A percentile compares a stretch with the other conserved stretches of the same genome.
Conservation (phyloP, 1,284 basidiomycete species). For the Cryptococcus depauperatus region DNA sequence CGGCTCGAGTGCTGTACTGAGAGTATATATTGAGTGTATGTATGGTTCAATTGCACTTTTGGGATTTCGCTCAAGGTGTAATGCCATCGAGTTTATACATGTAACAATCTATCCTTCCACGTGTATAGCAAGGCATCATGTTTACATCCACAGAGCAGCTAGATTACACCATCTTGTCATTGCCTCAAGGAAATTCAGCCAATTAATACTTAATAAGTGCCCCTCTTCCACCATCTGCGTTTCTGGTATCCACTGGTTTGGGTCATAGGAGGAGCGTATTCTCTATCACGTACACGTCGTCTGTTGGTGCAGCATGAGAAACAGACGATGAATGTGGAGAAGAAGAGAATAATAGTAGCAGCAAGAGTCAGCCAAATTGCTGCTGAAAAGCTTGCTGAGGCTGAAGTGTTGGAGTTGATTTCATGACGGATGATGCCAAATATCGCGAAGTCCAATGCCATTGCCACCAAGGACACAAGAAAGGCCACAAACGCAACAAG, state of each 20-base stretch:
- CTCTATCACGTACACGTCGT: conserved; percentile 10
- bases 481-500: conserved; percentile 34
- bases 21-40: not conserved
- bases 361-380: conserved; percentile 38
- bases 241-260: not conserved
- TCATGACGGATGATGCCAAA: conserved; percentile 29
- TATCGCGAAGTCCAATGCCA: conserved; percentile 37
- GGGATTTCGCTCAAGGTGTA: no score
- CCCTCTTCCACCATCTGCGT: conserved; percentile 2
- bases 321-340: conserved; percentile 28
- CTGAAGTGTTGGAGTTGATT: conserved; percentile 22
- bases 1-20: not conserved
- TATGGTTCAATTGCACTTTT: not conserved
- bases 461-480: conserved; percentile 38
- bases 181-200: no score
- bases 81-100: not conserved
- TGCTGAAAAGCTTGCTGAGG: conserved; percentile 17
- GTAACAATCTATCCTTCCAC: not conserved
- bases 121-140: no score
- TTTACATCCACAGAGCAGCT: no score
- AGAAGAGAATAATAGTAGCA: conserved; percentile 34
- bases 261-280: conserved; percentile 1
- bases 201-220: no score
- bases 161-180: no score
- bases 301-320: conserved; percentile 29